These are phyloP conservation scores for Kodamaea leandrae DNA, from an alignment of 805 yeast genomes.

Conservation along the genomic window DNA sequence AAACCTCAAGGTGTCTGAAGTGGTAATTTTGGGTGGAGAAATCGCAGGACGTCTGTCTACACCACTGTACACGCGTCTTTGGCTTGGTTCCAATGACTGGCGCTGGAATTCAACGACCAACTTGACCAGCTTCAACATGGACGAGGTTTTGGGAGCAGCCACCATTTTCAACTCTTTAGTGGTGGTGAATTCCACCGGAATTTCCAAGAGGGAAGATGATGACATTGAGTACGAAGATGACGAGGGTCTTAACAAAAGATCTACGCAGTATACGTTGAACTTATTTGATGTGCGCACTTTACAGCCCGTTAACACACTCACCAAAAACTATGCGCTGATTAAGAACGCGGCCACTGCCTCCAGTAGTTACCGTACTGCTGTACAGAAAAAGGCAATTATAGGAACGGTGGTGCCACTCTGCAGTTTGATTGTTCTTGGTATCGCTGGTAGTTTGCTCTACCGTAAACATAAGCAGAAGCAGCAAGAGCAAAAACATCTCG, in stretches of 20 bases:
- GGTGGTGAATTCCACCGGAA: constrained; percentile 30
- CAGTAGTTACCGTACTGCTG: constrained; percentile 1
- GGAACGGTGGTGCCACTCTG: constrained; percentile 37
- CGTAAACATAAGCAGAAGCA: constrained; percentile 19
- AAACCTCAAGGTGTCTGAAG: constrained; percentile 34
- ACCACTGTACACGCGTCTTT: constrained; percentile 44
- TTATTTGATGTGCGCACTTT: constrained; percentile 43
- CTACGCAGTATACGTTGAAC: constrained; percentile 28
- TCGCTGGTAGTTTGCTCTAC: constrained; percentile 21
- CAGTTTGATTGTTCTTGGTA: constrained; percentile 1
- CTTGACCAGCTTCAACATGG: constrained; percentile 16
- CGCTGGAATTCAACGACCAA: constrained; percentile 35
- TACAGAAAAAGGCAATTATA: constrained; percentile 26
- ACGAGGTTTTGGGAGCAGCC: constrained; percentile 48
- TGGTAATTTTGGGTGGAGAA: constrained; percentile 64
- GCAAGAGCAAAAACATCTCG: constrained; percentile 11
- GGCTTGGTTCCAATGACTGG: constrained; percentile 30
- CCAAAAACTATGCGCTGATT: constrained; percentile 18
- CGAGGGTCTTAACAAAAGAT: not conserved
- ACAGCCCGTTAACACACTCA: constrained; percentile 26
- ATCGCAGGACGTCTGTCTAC: constrained; percentile 34
- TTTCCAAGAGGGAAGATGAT: constrained; percentile 19
- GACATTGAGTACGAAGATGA: constrained; percentile 2
- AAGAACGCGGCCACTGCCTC: constrained; percentile 4
- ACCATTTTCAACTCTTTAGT: constrained; percentile 50